A percentile compares a stretch with the other conserved stretches of the same genome.
Evolutionary conservation across 192 early-diverging fungal species (phyloP).

Genomic region (Coemansia sp.): DNA sequence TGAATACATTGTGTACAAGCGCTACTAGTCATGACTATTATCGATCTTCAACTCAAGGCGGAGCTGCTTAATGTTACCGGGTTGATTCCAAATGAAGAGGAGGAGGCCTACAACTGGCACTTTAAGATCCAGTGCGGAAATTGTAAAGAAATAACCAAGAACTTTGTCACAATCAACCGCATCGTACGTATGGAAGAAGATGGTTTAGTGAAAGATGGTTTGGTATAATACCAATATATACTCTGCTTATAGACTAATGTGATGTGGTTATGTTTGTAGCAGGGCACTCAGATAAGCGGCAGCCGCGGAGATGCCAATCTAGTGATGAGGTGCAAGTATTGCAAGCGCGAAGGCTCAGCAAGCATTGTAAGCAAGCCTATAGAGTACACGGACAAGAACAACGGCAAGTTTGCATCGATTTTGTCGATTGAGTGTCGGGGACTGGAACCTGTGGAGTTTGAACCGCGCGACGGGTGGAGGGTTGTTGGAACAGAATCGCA

Average conservation of each 20-base stretch:
- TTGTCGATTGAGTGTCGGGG: slow-evolving; percentile 79
- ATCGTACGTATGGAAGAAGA: slow-evolving; percentile 5
- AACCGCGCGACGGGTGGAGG: slow-evolving; percentile 62
- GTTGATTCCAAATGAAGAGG: slow-evolving; percentile 51
- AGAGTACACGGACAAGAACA: slow-evolving; percentile 55
- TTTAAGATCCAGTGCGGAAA: slow-evolving; percentile 79
- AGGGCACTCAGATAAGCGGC: slow-evolving; percentile 63
- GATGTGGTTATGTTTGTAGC: slow-evolving; percentile 34
- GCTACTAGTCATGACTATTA: slow-evolving; percentile 24
- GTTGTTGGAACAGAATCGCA: slow-evolving; percentile 70
- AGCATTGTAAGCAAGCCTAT: slow-evolving; percentile 34
- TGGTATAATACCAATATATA: not conserved
- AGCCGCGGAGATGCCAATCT: slow-evolving; percentile 81
- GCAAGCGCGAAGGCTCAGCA: slow-evolving; percentile 70
- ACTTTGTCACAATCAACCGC: slow-evolving; percentile 37
- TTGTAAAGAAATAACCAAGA: slow-evolving; percentile 74
- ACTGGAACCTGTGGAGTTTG: slow-evolving; percentile 77
- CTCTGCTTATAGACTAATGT: not conserved
- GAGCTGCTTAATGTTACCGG: slow-evolving; percentile 81
- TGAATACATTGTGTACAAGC: not conserved
- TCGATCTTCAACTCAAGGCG: slow-evolving; percentile 70
- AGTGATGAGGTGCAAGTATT: slow-evolving; percentile 90
- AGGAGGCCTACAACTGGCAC: slow-evolving; percentile 59
- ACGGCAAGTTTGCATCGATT: slow-evolving; percentile 62
- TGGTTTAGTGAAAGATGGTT: not conserved